Evolutionary conservation across 1,284 basidiomycete species (phyloP).

Genomic region (Apiotrichum porosum): DNA sequence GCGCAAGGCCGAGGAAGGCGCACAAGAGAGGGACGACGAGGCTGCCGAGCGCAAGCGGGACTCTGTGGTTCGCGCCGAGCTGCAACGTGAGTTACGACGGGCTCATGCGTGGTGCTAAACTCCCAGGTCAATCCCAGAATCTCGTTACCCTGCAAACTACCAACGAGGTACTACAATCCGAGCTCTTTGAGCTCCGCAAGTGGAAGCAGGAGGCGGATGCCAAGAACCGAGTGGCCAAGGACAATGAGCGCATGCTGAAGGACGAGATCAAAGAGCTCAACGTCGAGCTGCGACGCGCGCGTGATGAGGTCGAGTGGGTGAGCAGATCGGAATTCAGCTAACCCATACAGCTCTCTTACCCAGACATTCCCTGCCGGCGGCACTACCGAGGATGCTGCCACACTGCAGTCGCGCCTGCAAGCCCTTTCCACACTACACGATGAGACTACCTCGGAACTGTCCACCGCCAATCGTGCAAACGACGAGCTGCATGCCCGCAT

Average conservation of each 20-base stretch:
- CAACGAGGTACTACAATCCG: slow-evolving; percentile 33
- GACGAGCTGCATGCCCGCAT: slow-evolving; percentile 29
- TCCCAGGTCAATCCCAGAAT: slow-evolving; percentile 35
- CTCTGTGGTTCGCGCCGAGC: slow-evolving; percentile 31
- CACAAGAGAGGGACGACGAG: slow-evolving; percentile 15
- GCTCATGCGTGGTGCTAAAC: neutral
- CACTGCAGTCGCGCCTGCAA: slow-evolving; percentile 34
- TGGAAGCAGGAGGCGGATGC: slow-evolving; percentile 40
- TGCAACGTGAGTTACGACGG: slow-evolving; percentile 30
- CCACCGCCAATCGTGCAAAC: slow-evolving; percentile 27
- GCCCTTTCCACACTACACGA: slow-evolving; percentile 34
- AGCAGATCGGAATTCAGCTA: neutral
- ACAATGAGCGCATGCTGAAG: slow-evolving; percentile 28
- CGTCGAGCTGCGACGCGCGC: slow-evolving; percentile 38
- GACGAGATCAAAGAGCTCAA: slow-evolving; percentile 34
- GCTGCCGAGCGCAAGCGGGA: slow-evolving; percentile 24
- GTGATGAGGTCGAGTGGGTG: slow-evolving; percentile 48
- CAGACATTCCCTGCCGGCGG: slow-evolving; percentile 29
- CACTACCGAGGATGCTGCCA: slow-evolving; percentile 20
- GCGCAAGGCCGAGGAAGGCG: slow-evolving; percentile 24
- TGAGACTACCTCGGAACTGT: slow-evolving; percentile 29
- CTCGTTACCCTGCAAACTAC: slow-evolving; percentile 30
- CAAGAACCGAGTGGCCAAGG: slow-evolving; percentile 26
- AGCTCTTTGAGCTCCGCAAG: slow-evolving; percentile 36
- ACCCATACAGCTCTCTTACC: slow-evolving; percentile 35